Evolutionary conservation across 1,284 basidiomycete genomes (phyloP).

Genomic region (Ustilago esculenta): DNA sequence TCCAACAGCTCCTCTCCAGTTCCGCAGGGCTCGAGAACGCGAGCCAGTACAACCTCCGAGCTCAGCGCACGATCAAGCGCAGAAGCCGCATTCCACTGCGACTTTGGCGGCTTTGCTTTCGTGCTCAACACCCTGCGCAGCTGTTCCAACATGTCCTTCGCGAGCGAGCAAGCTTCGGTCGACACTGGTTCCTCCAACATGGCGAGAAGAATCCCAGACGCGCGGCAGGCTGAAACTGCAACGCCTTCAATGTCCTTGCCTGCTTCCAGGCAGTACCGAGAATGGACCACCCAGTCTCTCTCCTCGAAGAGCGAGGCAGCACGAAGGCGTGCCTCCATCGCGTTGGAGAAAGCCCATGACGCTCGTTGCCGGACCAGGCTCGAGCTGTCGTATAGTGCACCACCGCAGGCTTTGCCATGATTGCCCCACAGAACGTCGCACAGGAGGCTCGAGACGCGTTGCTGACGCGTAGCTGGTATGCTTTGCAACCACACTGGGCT

Average conservation of each 20-base stretch:
- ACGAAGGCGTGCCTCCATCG: slow-evolving; percentile 19
- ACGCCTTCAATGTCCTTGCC: slow-evolving; percentile 32
- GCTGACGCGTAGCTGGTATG: background rate
- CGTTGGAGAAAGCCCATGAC: slow-evolving; percentile 31
- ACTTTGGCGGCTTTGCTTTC: slow-evolving; percentile 34
- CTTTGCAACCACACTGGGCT: background rate
- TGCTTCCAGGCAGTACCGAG: slow-evolving; percentile 30
- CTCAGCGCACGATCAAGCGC: slow-evolving; percentile 31
- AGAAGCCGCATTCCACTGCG: slow-evolving; percentile 39
- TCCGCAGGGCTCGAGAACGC: background rate
- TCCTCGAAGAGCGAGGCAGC: background rate
- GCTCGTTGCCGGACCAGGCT: slow-evolving; percentile 41
- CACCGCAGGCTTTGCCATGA: background rate
- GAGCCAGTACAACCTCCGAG: slow-evolving; percentile 7
- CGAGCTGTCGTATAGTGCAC: slow-evolving; percentile 21
- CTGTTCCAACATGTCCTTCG: slow-evolving; percentile 10
- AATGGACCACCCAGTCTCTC: slow-evolving; percentile 4
- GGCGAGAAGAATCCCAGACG: slow-evolving; percentile 25
- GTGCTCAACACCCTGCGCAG: slow-evolving; percentile 25
- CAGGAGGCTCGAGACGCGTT: background rate
- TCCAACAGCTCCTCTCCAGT: slow-evolving; percentile 8
- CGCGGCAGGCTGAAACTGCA: slow-evolving; percentile 29
- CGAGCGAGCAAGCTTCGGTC: background rate
- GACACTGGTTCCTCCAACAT: background rate
- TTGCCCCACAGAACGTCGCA: slow-evolving; percentile 9